Percentiles rank a stretch among this genome's conserved stretches.
Conservation (phyloP, 2,329 filamentous ascomycete genomes). For the Aspergillus brasiliensis region DNA sequence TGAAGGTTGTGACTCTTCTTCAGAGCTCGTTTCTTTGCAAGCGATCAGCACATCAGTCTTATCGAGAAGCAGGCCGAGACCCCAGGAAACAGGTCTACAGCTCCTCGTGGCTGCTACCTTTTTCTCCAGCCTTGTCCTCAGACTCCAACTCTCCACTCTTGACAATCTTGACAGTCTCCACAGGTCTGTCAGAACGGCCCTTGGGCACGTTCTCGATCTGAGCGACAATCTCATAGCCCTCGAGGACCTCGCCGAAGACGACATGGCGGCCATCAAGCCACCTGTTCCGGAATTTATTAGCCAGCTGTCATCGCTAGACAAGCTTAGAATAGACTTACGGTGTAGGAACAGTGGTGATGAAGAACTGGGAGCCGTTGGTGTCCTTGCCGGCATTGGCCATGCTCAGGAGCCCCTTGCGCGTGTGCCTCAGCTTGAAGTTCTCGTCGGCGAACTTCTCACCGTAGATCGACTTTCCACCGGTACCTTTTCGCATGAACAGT, state of each 20-base stretch:
- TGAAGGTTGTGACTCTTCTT: constrained; percentile 13
- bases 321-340: constrained; percentile 35
- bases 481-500: constrained; percentile 45
- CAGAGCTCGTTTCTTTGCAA: constrained; percentile 27
- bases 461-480: constrained; percentile 69
- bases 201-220: constrained; percentile 66
- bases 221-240: constrained; percentile 60
- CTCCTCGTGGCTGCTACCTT: constrained; percentile 70
- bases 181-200: constrained; percentile 58
- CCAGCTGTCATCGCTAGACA: constrained; percentile 7
- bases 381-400: constrained; percentile 68
- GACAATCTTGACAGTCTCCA: constrained; percentile 62
- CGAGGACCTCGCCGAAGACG: constrained; percentile 69
- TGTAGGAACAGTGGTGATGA: constrained; percentile 65
- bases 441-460: constrained; percentile 68
- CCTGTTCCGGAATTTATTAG: constrained; percentile 26
- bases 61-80: constrained; percentile 28
- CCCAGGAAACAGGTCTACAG: constrained; percentile 52
- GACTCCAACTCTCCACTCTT: constrained; percentile 66
- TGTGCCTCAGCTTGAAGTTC: constrained; percentile 73
- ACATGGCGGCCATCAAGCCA: constrained; percentile 68
- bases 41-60: constrained; percentile 37
- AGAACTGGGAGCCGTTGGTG: constrained; percentile 68
- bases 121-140: constrained; percentile 33
- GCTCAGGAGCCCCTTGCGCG: constrained; percentile 64